These are phyloP conservation scores for Ceratobasidium sp. DNA, from an alignment of 1,284 basidiomycete species.

Conservation along the genomic window DNA sequence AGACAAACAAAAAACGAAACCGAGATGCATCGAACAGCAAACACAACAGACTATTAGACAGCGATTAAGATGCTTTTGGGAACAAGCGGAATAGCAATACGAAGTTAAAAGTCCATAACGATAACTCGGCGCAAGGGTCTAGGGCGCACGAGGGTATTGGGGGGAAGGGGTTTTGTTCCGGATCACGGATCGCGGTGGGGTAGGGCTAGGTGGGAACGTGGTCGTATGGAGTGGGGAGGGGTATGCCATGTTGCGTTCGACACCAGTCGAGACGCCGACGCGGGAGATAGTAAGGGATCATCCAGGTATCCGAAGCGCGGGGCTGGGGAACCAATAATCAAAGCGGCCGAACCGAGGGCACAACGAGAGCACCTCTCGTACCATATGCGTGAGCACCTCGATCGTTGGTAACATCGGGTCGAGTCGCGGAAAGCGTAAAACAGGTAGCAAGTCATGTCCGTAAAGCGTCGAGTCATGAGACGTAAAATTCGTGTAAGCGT, in stretches of 20 bases:
- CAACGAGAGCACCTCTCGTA: constrained; percentile 39
- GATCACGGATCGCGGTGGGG: constrained; percentile 22
- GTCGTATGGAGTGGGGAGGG: constrained; percentile 14
- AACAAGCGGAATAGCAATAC: neutral
- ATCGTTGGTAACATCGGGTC: constrained; percentile 13
- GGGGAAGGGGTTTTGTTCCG: constrained; percentile 11
- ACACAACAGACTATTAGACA: constrained; percentile 33
- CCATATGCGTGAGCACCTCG: constrained; percentile 38
- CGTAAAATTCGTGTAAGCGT: constrained; percentile 21
- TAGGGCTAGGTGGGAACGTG: neutral
- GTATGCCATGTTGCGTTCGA: constrained; percentile 23
- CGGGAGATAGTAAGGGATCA: constrained; percentile 15
- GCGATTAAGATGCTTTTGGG: constrained; percentile 40
- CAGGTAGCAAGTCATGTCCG: constrained; percentile 25
- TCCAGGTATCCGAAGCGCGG: neutral
- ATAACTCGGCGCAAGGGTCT: constrained; percentile 39
- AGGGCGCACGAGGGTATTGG: constrained; percentile 35
- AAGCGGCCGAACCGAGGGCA: constrained; percentile 16
- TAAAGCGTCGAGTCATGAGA: constrained; percentile 40
- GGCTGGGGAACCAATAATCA: neutral
- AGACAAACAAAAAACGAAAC: neutral
- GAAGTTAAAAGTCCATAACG: constrained; percentile 37
- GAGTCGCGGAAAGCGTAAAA: constrained; percentile 2
- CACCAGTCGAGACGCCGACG: constrained; percentile 32
- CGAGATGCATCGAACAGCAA: constrained; percentile 2